phyloP scores from a whole-genome alignment of 805 yeast species.

The Groenewaldozyma tartarivorans region DNA sequence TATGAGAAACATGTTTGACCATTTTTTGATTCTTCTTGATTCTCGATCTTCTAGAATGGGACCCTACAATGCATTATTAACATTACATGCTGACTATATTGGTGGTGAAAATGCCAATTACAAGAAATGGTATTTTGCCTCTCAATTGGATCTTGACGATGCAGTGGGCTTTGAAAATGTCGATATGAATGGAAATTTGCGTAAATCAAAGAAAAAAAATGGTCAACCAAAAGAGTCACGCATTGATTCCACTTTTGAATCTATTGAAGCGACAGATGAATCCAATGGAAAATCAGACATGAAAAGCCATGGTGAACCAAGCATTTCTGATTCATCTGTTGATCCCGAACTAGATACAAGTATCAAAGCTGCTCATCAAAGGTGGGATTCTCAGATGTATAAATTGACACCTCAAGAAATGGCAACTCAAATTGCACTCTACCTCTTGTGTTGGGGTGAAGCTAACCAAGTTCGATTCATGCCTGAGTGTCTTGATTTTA shows the following conservation, averaged over 20 bases:
- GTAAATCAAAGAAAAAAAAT: slow-evolving; percentile 10
- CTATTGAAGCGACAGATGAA: not conserved
- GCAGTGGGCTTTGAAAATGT: slow-evolving; percentile 16
- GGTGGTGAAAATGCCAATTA: slow-evolving; percentile 64
- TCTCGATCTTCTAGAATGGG: slow-evolving; percentile 61
- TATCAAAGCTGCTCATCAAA: slow-evolving; percentile 2
- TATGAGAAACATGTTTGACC: slow-evolving; percentile 58
- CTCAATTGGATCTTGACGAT: slow-evolving; percentile 55
- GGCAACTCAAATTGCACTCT: slow-evolving; percentile 56
- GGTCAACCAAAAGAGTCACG: no score
- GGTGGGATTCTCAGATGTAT: slow-evolving; percentile 6
- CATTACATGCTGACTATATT: slow-evolving; percentile 65
- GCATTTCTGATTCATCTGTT: not conserved
- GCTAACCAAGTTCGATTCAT: slow-evolving; percentile 77
- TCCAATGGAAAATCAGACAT: slow-evolving; percentile 2
- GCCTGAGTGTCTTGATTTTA: slow-evolving; percentile 83
- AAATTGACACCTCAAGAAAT: slow-evolving; percentile 38
- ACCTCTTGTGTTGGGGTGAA: slow-evolving; percentile 80
- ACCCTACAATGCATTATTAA: slow-evolving; percentile 43
- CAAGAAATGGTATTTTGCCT: slow-evolving; percentile 70
- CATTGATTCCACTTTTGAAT: not conserved
- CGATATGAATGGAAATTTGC: slow-evolving; percentile 13
- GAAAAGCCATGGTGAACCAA: not conserved
- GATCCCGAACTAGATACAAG: not conserved
- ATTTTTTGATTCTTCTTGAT: slow-evolving; percentile 50